Base-by-base conservation (phyloP, 768 basidiomycete species). In the Pleurotus sapidus region DNA sequence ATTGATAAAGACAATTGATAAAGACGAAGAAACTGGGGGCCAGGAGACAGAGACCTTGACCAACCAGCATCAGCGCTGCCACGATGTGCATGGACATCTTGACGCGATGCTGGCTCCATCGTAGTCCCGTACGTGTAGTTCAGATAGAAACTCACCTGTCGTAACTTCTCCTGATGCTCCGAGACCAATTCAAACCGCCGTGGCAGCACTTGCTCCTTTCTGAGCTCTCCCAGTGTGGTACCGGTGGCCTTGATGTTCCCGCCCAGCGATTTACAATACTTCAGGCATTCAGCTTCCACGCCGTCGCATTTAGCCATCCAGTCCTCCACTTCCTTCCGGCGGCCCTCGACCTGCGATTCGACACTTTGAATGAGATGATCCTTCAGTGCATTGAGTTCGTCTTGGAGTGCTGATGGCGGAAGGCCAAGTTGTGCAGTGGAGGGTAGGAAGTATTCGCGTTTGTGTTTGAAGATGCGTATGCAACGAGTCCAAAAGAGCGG, bases 351-450 rank as follows among this genome's bases (percentile, higher is more conserved):
- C 64, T 91, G 87, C 4, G 75, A 74, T 63, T 93, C 89, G 12
- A 95, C 88, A 23, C 89, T 86, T 57, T 82, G 78, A 56, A 87
- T 82, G 45, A 96, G 84, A 49, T 88, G 84, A 30, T 86, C 78
- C 64, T 94, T 88, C 5, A 96, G 79, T 6, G 79, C 70, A 53
- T 80, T 75, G 30, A 95, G 78, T 58, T 97, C 94, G 68, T 91
- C 88, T 67, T 91, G 84, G 43, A 95, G 82, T 0, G 92, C 87
- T 9, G 86, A 84, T 24, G 84, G 71, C 7, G 93, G 91, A 12
- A 95, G 79, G 30, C 91, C 93, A 14, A 96, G 88, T 65, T 91
- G 91, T 1, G 83, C 78, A 70, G n/a, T 95, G 93, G 3, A 96
- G 77, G 5, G 87, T 84, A 14, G 92, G 92, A 2, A 96, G 76